Conservation (phyloP, 2,329 filamentous ascomycete genomes). For the Calonectria pseudoreteaudii region DNA sequence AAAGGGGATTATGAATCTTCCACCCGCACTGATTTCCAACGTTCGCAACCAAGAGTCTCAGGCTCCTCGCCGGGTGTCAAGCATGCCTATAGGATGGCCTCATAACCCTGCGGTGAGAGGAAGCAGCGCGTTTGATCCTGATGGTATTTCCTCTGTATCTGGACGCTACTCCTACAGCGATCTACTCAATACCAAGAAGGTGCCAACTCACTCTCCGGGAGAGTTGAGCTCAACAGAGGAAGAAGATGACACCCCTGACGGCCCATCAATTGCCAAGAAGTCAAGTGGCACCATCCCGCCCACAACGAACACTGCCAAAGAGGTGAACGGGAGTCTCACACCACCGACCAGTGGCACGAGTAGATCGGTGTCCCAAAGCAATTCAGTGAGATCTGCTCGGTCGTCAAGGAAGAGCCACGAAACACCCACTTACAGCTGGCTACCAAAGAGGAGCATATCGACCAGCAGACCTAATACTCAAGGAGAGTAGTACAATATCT, state of each 20-base stretch:
- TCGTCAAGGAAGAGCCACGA: not conserved
- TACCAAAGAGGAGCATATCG: not conserved
- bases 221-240: conserved; percentile 12
- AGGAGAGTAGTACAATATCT: not conserved
- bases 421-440: not conserved
- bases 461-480: not conserved
- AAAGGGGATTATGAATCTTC: conserved; percentile 24
- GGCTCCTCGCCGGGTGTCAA: conserved; percentile 45
- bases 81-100: conserved; percentile 54
- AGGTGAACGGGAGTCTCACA: not conserved
- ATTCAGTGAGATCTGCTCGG: not conserved
- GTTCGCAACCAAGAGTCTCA: conserved; percentile 33
- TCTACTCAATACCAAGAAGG: conserved; percentile 14
- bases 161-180: conserved; percentile 31
- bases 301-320: not conserved
- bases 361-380: not conserved
- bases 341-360: not conserved
- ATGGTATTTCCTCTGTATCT: conserved; percentile 30
- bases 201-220: not conserved
- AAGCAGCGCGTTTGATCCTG: conserved; percentile 33
- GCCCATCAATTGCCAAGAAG: not conserved
- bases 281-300: not conserved
- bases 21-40: conserved; percentile 32
- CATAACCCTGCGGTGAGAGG: conserved; percentile 46
- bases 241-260: not conserved